Percentiles rank a stretch among this genome's conserved stretches.
These are phyloP conservation scores for Scheffersomyces amazonensis DNA, from an alignment of 805 yeast genomes.

Conservation along the genomic window DNA sequence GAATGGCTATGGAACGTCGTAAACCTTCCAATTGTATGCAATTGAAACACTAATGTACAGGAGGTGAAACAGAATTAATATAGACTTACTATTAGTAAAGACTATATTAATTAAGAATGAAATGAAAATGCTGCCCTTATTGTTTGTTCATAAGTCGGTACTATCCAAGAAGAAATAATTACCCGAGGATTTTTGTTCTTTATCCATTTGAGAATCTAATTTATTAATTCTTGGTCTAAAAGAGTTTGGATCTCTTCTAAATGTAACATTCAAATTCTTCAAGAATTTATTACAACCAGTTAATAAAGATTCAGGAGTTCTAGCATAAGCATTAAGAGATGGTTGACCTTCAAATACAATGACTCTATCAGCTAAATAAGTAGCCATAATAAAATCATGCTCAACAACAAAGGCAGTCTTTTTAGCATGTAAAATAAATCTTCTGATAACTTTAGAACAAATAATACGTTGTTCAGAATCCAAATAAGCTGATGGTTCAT, in stretches of 20 bases:
- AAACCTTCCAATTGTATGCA: slow-evolving; percentile 1
- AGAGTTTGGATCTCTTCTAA: slow-evolving; percentile 98
- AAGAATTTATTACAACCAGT: slow-evolving; percentile 97
- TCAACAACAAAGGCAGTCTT: slow-evolving; percentile 99
- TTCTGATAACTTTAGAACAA: slow-evolving; percentile 96
- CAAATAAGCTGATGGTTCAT: slow-evolving; percentile 98
- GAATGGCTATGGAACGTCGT: slow-evolving; percentile 2
- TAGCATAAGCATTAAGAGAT: slow-evolving; percentile 80
- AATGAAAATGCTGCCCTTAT: too few relatives aligned
- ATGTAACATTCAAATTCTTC: slow-evolving; percentile 95
- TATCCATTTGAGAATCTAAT: slow-evolving; percentile 97
- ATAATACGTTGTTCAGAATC: slow-evolving; percentile 99
- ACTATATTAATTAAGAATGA: too few relatives aligned
- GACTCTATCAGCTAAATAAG: slow-evolving; percentile 97
- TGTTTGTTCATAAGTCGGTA: slow-evolving; percentile 38
- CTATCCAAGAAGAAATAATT: slow-evolving; percentile 95
- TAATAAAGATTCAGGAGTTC: slow-evolving; percentile 85
- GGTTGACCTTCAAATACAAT: slow-evolving; percentile 98
- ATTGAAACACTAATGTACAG: slow-evolving; percentile 1
- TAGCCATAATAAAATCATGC: slow-evolving; percentile 99
- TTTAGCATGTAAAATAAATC: slow-evolving; percentile 92
- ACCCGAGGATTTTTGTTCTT: slow-evolving; percentile 89
- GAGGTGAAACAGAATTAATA: too few relatives aligned
- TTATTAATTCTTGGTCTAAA: slow-evolving; percentile 99
- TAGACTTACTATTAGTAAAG: too few relatives aligned